A percentile compares a stretch with the other conserved stretches of the same genome.
Evolutionary conservation across 2,329 filamentous ascomycete species (phyloP).

Genomic region (Cladosporium oxysporum): DNA sequence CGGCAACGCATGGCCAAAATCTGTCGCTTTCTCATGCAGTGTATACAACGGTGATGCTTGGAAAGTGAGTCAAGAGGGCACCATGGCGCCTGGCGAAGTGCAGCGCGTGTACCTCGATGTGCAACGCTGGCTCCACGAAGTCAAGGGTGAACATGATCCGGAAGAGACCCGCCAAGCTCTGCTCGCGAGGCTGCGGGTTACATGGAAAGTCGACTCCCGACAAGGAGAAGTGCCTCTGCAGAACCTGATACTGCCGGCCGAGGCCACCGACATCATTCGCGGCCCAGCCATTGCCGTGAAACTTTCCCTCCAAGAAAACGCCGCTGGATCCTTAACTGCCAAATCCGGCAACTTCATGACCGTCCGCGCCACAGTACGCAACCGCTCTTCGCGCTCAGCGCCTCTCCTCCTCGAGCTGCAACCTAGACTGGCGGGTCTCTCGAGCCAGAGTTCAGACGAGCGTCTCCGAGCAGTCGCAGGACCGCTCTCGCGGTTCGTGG

Average conservation of each 20-base stretch:
- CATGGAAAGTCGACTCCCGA: constrained; percentile 27
- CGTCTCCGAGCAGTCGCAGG: constrained; percentile 26
- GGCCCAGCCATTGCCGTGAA: constrained; percentile 22
- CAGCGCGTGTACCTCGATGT: constrained; percentile 25
- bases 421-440: not conserved
- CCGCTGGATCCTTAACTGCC: not conserved
- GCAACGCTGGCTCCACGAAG: constrained; percentile 10
- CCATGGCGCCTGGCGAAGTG: constrained; percentile 28
- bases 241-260: constrained; percentile 22
- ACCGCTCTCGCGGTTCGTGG: constrained; percentile 24
- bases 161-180: constrained; percentile 24
- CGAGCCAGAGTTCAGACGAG: constrained; percentile 21
- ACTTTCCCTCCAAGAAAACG: not conserved
- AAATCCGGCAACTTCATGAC: constrained; percentile 24
- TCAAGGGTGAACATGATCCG: constrained; percentile 21
- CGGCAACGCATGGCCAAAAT: constrained; percentile 85
- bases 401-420: constrained; percentile 24
- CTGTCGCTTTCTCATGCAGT: constrained; percentile 53
- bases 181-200: constrained; percentile 25
- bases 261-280: constrained; percentile 24
- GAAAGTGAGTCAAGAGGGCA: constrained; percentile 8
- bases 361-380: constrained; percentile 22
- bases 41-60: constrained; percentile 16
- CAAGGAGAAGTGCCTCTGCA: constrained; percentile 28
- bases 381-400: constrained; percentile 17